These are phyloP conservation scores for Nannizziopsis barbatae DNA, from an alignment of 2,329 filamentous ascomycete genomes.

Conservation along the genomic window DNA sequence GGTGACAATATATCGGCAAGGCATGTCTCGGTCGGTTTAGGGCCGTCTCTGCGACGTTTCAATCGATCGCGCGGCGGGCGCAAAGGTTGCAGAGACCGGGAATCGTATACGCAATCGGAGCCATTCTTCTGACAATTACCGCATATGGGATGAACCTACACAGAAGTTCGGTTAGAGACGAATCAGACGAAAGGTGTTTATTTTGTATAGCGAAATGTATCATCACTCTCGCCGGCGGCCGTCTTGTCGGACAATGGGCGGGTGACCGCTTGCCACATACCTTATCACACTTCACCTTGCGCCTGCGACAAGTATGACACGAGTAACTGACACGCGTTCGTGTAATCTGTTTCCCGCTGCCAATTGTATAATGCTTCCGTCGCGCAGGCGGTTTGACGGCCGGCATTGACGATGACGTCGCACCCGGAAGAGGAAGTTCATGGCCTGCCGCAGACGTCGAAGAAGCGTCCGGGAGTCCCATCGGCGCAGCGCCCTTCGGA, in stretches of 20 bases:
- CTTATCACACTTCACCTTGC: slow-evolving; percentile 37
- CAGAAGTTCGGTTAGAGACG: not conserved
- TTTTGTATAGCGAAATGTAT: too few species aligned
- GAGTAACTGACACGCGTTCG: slow-evolving; percentile 39
- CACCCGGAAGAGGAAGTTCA: not conserved
- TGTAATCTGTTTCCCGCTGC: slow-evolving; percentile 35
- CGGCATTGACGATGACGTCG: not conserved
- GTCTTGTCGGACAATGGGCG: not conserved
- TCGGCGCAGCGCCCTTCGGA: not conserved
- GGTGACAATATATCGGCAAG: slow-evolving; percentile 27
- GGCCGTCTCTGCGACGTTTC: slow-evolving; percentile 28
- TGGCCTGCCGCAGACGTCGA: not conserved
- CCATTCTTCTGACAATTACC: slow-evolving; percentile 37
- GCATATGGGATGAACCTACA: slow-evolving; percentile 35
- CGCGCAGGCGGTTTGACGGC: slow-evolving; percentile 4
- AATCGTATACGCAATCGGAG: slow-evolving; percentile 34
- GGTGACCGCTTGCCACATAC: slow-evolving; percentile 3
- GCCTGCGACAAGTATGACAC: slow-evolving; percentile 37
- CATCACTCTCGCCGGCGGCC: too few species aligned
- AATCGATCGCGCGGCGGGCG: slow-evolving; percentile 15
- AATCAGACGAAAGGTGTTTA: too few species aligned
- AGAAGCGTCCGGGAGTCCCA: not conserved
- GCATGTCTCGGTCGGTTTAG: slow-evolving; percentile 13
- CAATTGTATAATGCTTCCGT: slow-evolving; percentile 15
- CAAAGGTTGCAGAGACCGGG: slow-evolving; percentile 12